Evolutionary conservation across 768 basidiomycete species (phyloP).

Genomic region (Phanerochaete carnosa): DNA sequence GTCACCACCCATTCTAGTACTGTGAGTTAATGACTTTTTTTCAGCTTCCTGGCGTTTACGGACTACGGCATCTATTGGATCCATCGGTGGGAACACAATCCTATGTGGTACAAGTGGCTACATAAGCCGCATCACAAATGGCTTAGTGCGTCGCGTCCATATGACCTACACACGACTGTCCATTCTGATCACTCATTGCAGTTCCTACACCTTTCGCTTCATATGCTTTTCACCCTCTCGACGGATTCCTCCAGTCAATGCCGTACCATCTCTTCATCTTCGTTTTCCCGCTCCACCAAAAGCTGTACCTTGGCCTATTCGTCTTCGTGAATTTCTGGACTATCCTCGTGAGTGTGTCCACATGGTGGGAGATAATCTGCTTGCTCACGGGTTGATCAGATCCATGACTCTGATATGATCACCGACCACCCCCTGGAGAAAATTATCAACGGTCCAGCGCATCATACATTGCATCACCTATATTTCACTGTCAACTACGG

Average conservation of each 20-base stretch:
- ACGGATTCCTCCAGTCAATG: constrained; percentile 91
- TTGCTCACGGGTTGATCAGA: constrained; percentile 42
- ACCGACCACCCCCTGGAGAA: constrained; percentile 85
- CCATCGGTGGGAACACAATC: constrained; percentile 88
- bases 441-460: constrained; percentile 96
- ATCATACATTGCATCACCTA: constrained; percentile 95
- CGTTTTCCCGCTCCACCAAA: constrained; percentile 87
- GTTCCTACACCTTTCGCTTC: constrained; percentile 98
- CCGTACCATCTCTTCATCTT: constrained; percentile 94
- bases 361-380: background rate
- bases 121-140: constrained; percentile 99
- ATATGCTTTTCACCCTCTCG: constrained; percentile 95
- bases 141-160: constrained; percentile 64
- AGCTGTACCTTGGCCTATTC: constrained; percentile 81
- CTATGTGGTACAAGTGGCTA: constrained; percentile 80
- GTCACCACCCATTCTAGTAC: background rate
- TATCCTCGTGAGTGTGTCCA: constrained; percentile 63
- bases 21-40: constrained; percentile 8
- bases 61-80: constrained; percentile 96
- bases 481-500: constrained; percentile 98
- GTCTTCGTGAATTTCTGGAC: constrained; percentile 92
- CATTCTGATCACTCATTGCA: constrained; percentile 29
- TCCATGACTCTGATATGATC: constrained; percentile 99
- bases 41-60: constrained; percentile 79
- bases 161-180: background rate